Evolutionary conservation across 73 alveolate genomes (phyloP), one percentile per base, ranked within the genome.

Genomic region (Symbiodinium natans): DNA sequence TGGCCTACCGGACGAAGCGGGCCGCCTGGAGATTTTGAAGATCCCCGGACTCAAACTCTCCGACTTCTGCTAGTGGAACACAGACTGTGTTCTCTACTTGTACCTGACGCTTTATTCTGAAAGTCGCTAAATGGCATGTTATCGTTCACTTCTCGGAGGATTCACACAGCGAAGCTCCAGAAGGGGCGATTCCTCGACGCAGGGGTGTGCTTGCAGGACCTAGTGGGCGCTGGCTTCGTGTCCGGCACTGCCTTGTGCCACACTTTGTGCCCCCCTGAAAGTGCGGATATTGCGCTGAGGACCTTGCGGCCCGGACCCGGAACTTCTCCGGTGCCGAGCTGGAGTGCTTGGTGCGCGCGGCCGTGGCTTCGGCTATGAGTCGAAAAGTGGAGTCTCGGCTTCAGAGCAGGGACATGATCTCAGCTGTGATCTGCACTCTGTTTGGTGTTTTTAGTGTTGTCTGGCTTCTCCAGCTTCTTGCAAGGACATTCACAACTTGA

Each of bases 1-100:
- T 33, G 99, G 99, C 25, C 99, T 99, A 3, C 99, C 99, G 3
- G 99, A 99, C 99, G 99, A 99, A 90, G 99, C 94, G 59, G 99
- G 99, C 41, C 99, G 99, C 83, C 93, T 87, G 36, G 99, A 99
- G 94, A 99, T 99, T 3, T 99, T 99, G 73, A 99, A 99, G 86
- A 99, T 99, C 89, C 99, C 99, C 99, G 31, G 71, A 4, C n/a
- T 15, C 71, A 21, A 8, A 52, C 29, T n/a, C n/a, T n/a, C n/a
- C n/a, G n/a, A n/a, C n/a, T n/a, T n/a, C n/a, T n/a, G 99, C 99
- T 33, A 99, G 99, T 82, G 98, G 98, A 87, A 99, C 99, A 99
- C 94, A n/a, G n/a, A n/a, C n/a, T n/a, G n/a, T n/a, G n/a, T n/a
- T n/a, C n/a, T n/a, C n/a, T n/a, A n/a, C n/a, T n/a, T n/a, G n/a